Conservation (phyloP, 768 basidiomycete species). For the Neoboletus brunneissimus region DNA sequence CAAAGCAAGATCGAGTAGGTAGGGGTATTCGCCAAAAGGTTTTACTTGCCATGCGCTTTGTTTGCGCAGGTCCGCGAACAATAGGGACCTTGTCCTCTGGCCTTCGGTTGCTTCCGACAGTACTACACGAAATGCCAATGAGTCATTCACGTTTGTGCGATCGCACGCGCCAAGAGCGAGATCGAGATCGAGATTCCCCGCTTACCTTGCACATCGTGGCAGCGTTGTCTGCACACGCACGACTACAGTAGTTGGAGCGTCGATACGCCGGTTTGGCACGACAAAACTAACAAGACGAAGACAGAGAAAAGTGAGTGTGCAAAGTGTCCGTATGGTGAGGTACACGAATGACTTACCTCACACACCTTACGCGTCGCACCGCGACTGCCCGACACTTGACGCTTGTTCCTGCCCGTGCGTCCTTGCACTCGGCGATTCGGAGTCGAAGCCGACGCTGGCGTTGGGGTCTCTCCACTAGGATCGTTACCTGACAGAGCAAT, state of each 20-base stretch:
- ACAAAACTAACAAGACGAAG: slow-evolving; percentile 37
- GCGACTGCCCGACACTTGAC: slow-evolving; percentile 5
- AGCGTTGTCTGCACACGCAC: slow-evolving; percentile 53
- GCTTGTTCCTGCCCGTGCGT: not conserved
- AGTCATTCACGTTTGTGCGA: not conserved
- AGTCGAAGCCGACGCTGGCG: not conserved
- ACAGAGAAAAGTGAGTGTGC: not conserved
- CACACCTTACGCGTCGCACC: slow-evolving; percentile 16
- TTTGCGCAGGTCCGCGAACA: slow-evolving; percentile 29
- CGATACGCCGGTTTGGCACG: slow-evolving; percentile 55
- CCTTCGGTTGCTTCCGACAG: slow-evolving; percentile 22
- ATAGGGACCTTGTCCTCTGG: slow-evolving; percentile 14
- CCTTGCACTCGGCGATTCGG: slow-evolving; percentile 1
- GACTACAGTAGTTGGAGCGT: slow-evolving; percentile 58
- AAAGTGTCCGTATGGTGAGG: not conserved
- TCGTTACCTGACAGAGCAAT: slow-evolving; percentile 10
- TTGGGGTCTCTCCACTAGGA: not conserved
- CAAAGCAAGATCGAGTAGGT: not conserved
- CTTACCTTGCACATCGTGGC: slow-evolving; percentile 26
- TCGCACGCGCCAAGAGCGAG: not conserved
- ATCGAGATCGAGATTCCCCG: not conserved
- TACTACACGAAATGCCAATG: slow-evolving; percentile 13
- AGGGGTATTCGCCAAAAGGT: not conserved
- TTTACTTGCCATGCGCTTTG: slow-evolving; percentile 14
- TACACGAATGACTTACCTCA: slow-evolving; percentile 16